Percentiles rank a stretch among this genome's conserved stretches.
Evolutionary conservation across 2,329 filamentous ascomycete genomes (phyloP).

Genomic region (Lecanosticta acicola): DNA sequence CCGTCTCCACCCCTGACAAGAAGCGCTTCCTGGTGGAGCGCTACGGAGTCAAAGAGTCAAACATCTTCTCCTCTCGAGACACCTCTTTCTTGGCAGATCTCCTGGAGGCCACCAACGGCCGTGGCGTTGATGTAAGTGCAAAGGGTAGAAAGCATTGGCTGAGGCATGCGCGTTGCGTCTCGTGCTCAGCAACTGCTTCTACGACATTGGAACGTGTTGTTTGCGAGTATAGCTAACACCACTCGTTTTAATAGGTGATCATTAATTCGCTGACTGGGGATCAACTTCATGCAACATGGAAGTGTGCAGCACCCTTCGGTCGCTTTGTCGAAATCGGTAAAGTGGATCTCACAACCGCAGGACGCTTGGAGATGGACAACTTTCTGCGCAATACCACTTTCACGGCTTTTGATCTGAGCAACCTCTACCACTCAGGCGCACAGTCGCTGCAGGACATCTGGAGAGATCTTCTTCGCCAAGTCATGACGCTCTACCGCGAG

Average conservation of each 20-base stretch:
- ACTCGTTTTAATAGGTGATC: slow-evolving; percentile 10
- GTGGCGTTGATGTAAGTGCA: slow-evolving; percentile 36
- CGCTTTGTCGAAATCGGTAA: slow-evolving; percentile 26
- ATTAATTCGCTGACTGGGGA: slow-evolving; percentile 30
- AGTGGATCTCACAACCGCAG: slow-evolving; percentile 11
- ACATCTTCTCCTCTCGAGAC: slow-evolving; percentile 31
- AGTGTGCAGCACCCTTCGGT: slow-evolving; percentile 27
- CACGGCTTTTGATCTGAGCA: slow-evolving; percentile 3
- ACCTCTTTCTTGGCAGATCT: slow-evolving; percentile 20
- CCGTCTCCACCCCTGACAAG: slow-evolving; percentile 26
- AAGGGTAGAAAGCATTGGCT: too few species aligned
- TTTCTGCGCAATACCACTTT: slow-evolving; percentile 6
- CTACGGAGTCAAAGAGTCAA: slow-evolving; percentile 24
- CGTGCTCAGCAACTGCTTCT: too few species aligned
- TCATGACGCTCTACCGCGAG: slow-evolving; percentile 2
- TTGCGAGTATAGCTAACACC: too few species aligned
- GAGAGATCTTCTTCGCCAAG: neutral
- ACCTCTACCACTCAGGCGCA: neutral
- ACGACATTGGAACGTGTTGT: too few species aligned
- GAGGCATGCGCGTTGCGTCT: too few species aligned
- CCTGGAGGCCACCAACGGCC: slow-evolving; percentile 22
- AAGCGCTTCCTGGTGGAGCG: slow-evolving; percentile 21
- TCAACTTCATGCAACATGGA: slow-evolving; percentile 24
- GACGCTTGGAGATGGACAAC: slow-evolving; percentile 6
- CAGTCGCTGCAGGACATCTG: neutral